Conservation (phyloP, 176 grass and related monocot genomes). For the Juncus effusus region DNA sequence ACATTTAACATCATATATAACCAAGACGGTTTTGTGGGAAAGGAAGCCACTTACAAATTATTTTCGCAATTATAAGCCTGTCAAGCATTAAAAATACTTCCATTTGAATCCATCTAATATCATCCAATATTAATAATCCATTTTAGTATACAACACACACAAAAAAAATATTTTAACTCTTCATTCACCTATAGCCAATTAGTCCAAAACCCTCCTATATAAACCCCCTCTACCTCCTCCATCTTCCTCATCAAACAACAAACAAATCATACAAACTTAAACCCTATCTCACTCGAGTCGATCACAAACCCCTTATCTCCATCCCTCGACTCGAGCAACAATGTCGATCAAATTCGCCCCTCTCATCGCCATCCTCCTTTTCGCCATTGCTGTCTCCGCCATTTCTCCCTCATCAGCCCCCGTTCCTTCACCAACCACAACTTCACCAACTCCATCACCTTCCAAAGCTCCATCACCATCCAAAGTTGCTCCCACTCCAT, state of each 20-base stretch:
- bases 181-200: too few species aligned
- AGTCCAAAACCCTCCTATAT: not conserved
- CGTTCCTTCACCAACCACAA: not conserved
- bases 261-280: conserved; percentile 3
- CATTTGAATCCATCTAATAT: too few species aligned
- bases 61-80: too few species aligned
- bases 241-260: too few species aligned
- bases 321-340: conserved; percentile 14
- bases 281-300: conserved; percentile 7
- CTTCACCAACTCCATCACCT: not conserved
- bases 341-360: conserved; percentile 20
- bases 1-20: too few species aligned
- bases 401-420: conserved; percentile 1
- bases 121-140: too few species aligned
- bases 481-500: not conserved
- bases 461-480: not conserved
- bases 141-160: too few species aligned
- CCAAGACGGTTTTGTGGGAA: too few species aligned
- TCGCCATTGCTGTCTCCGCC: conserved; percentile 11
- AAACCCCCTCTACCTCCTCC: not conserved
- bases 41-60: too few species aligned
- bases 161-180: too few species aligned
- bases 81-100: too few species aligned
- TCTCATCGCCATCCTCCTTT: conserved; percentile 13
- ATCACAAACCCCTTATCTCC: not conserved